These are phyloP conservation scores for Pythium sukuiense DNA, from an alignment of 352 stramenopile genomes.

Conservation along the genomic window DNA sequence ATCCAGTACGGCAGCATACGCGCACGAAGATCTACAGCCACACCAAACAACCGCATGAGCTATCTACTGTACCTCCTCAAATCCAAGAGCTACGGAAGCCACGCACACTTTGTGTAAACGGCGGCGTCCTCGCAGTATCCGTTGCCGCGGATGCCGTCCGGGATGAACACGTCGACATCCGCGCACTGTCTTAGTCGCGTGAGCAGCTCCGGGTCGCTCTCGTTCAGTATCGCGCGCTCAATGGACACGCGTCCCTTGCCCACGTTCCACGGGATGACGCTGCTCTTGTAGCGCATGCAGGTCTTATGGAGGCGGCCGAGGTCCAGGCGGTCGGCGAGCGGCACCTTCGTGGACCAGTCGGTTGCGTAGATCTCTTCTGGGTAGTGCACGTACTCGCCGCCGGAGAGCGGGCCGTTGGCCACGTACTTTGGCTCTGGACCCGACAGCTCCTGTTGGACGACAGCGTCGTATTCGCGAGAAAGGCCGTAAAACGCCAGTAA, in stretches of 20 bases:
- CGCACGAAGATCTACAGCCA: conserved; percentile 7
- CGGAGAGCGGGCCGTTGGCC: conserved; percentile 14
- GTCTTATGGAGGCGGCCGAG: conserved; percentile 51
- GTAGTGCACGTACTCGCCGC: conserved; percentile 22
- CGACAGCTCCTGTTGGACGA: not conserved
- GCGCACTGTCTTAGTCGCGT: conserved; percentile 47
- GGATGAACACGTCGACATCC: conserved; percentile 62
- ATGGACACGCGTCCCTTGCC: conserved; percentile 25
- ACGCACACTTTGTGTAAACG: conserved; percentile 57
- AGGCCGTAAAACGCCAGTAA: conserved; percentile 7
- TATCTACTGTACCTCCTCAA: too few species aligned
- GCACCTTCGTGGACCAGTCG: conserved; percentile 15
- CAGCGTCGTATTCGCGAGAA: conserved; percentile 14
- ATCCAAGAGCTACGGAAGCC: conserved; percentile 1
- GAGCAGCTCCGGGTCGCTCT: conserved; percentile 42
- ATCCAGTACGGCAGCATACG: conserved; percentile 35
- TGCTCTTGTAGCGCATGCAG: conserved; percentile 42
- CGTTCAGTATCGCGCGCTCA: conserved; percentile 31
- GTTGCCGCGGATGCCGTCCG: conserved; percentile 36
- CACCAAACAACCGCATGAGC: too few species aligned
- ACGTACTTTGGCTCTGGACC: conserved; percentile 5
- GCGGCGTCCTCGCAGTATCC: conserved; percentile 68
- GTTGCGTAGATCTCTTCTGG: conserved; percentile 18
- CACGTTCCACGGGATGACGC: conserved; percentile 48
- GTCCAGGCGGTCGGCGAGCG: conserved; percentile 36